phyloP scores from a whole-genome alignment of 2,329 filamentous ascomycete species.

The Cryphonectria radicalis region DNA sequence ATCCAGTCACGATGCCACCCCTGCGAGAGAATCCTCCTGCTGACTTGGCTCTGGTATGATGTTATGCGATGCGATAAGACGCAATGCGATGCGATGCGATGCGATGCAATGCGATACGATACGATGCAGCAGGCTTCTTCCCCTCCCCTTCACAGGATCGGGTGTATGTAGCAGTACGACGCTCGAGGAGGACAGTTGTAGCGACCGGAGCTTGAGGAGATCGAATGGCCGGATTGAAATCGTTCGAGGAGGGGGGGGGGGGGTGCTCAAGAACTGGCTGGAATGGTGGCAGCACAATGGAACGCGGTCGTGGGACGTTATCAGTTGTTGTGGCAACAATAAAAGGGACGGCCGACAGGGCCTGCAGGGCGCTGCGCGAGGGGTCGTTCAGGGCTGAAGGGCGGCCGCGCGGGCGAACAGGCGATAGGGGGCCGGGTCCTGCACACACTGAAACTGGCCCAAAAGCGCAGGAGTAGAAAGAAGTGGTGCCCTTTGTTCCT shows the following conservation, averaged over 20 bases:
- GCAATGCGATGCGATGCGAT: constrained; percentile 7
- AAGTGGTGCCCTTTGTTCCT: neutral
- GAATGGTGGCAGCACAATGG: constrained; percentile 1
- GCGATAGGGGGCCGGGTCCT: neutral
- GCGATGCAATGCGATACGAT: neutral
- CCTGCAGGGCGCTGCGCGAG: constrained; percentile 1
- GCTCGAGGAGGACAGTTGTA: neutral
- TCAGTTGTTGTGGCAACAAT: constrained; percentile 15
- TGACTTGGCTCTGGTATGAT: neutral
- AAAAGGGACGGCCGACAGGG: neutral
- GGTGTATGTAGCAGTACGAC: neutral
- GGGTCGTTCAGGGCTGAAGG: neutral
- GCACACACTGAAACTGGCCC: neutral
- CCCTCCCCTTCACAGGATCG: neutral
- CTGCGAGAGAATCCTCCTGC: neutral
- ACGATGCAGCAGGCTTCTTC: neutral
- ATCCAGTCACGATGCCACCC: constrained; percentile 14
- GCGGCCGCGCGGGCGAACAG: neutral
- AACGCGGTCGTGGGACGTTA: constrained; percentile 4
- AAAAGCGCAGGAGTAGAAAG: neutral
- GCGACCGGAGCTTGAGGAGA: neutral
- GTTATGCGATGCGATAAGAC: constrained; percentile 1
- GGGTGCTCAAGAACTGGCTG: neutral
- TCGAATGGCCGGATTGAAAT: neutral
- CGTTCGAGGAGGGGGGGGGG: neutral